A percentile compares a stretch with the other conserved stretches of the same genome.
Conservation (phyloP, 1,284 basidiomycete species). For the Meripilus lineatus region DNA sequence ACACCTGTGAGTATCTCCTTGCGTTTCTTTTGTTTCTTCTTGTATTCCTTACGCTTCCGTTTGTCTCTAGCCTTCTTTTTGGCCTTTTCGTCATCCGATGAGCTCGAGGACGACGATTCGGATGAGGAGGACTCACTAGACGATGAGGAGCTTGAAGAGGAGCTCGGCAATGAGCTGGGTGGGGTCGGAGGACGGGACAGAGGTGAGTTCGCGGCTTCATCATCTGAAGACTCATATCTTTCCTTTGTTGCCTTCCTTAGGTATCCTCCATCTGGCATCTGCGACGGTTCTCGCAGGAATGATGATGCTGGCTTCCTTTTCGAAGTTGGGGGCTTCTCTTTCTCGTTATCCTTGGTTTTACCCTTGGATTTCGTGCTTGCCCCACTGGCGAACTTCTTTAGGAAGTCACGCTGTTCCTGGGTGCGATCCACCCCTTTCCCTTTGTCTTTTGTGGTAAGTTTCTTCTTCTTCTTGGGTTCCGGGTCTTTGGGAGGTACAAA, state of each 20-base stretch:
- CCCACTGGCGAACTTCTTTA: not conserved
- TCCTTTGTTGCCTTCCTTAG: not conserved
- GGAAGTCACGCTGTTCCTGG: not conserved
- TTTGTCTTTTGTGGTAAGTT: not conserved
- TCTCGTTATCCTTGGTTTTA: not conserved
- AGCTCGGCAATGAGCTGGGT: no score
- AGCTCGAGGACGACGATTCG: no score
- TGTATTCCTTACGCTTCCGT: not conserved
- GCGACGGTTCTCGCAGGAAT: not conserved
- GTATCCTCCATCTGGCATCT: no score
- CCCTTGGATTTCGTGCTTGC: not conserved
- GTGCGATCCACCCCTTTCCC: not conserved
- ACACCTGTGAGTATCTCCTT: conserved; percentile 6
- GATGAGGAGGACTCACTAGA: no score
- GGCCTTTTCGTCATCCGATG: not conserved
- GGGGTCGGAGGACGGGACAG: not conserved
- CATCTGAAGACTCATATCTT: not conserved
- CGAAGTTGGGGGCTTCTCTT: not conserved
- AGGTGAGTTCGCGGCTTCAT: not conserved
- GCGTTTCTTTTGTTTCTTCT: not conserved
- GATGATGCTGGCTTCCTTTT: not conserved
- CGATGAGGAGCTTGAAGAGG: no score
- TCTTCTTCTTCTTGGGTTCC: no score
- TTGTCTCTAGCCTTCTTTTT: not conserved
- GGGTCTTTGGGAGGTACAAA: no score